Conservation (phyloP, 192 early-diverging fungal species). For the Ramicandelaber brevisporus region DNA sequence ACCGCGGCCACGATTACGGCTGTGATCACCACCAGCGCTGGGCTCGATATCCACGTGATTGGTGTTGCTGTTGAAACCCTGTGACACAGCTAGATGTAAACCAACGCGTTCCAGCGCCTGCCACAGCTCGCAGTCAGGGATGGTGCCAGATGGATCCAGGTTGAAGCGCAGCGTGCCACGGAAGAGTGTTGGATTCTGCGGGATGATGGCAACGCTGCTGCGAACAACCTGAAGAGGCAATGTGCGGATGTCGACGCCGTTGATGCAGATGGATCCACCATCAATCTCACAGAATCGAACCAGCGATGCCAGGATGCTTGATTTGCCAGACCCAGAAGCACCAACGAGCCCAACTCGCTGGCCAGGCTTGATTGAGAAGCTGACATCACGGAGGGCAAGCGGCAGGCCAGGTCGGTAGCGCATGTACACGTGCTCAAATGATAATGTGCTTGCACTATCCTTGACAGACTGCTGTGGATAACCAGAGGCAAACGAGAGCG, state of each 20-base stretch:
- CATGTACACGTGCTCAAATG: too few species aligned
- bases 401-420: too few species aligned
- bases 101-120: constrained; percentile 28
- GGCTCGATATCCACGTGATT: constrained; percentile 2
- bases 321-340: constrained; percentile 54
- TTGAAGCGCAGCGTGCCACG: constrained; percentile 55
- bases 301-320: constrained; percentile 33
- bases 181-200: constrained; percentile 57
- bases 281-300: constrained; percentile 30
- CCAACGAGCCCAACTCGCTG: constrained; percentile 68
- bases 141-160: constrained; percentile 46
- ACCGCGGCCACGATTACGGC: constrained; percentile 14
- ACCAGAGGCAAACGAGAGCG: too few species aligned
- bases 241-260: constrained; percentile 37
- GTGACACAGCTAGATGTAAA: constrained; percentile 5
- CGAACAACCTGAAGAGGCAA: constrained; percentile 34
- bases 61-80: neutral
- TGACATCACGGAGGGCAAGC: constrained; percentile 29
- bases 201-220: constrained; percentile 57
- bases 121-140: constrained; percentile 38
- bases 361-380: constrained; percentile 24
- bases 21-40: constrained; percentile 14
- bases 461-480: too few species aligned
- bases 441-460: too few species aligned
- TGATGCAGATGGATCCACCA: constrained; percentile 29